Evolutionary conservation across 2,329 filamentous ascomycete genomes (phyloP).

Genomic region (Trichoderma lentiforme): DNA sequence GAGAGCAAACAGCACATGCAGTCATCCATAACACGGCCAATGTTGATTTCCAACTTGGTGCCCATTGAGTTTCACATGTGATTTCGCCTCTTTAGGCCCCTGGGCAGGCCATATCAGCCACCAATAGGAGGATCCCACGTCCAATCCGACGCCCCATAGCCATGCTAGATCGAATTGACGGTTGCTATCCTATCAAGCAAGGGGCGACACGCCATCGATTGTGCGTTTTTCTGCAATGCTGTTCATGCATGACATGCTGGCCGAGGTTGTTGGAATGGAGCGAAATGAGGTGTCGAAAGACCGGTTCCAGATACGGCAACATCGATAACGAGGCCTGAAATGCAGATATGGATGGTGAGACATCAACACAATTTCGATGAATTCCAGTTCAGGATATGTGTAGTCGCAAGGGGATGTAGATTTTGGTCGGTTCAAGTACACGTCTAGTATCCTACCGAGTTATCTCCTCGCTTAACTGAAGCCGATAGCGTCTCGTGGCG

Average conservation of each 20-base stretch:
- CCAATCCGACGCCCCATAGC: slow-evolving; percentile 6
- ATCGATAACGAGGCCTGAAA: neutral
- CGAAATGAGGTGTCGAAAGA: neutral
- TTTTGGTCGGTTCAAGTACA: neutral
- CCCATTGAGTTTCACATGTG: slow-evolving; percentile 16
- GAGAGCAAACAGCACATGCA: neutral
- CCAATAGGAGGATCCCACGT: slow-evolving; percentile 14
- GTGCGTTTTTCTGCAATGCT: neutral
- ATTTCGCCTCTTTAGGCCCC: neutral
- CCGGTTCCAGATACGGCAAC: neutral
- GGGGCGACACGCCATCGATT: slow-evolving; percentile 9
- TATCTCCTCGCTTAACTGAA: neutral
- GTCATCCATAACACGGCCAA: neutral
- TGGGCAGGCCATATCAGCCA: neutral
- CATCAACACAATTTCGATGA: neutral
- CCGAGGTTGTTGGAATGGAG: slow-evolving; percentile 10
- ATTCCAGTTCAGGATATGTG: neutral
- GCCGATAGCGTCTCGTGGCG: neutral
- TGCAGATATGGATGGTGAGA: neutral
- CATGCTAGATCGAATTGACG: slow-evolving; percentile 1
- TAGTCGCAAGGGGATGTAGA: neutral
- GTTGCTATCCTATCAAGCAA: neutral
- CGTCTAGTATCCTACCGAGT: neutral
- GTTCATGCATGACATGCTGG: slow-evolving; percentile 16
- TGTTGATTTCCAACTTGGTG: slow-evolving; percentile 8